Evolutionary conservation across 129 eudicot species (phyloP), one percentile per base, ranked within the genome.

Genomic region (Saposhnikovia divaricata): DNA sequence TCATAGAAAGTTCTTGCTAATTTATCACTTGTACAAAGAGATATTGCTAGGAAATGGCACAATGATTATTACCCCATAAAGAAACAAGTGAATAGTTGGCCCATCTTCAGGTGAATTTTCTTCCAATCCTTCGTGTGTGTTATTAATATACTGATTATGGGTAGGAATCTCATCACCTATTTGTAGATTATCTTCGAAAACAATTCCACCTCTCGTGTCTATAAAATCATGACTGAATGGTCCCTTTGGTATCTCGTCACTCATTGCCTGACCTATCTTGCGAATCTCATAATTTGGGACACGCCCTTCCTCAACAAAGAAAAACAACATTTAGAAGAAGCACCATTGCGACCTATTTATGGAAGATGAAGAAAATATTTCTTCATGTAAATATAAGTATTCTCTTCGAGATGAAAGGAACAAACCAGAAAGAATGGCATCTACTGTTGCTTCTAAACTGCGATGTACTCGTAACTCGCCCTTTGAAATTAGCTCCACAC

Each of bases 401-500:
- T 2, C 10, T 81, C 3, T 47, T 77, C 6, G 6, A 38, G 69
- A 77, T 27, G 14, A 37, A 81, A 76, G 16, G 47, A 77, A 76
- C 86, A 72, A 77, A 95, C 97, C 97, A 78, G 90, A 80, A 86
- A 95, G 98, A 77, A 95, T 80, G 74, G 97, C 93, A 86, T 95
- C 98, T 68, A 95, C 98, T 21, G 97, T 95, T 14, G 91, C 91
- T 84, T 90, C 96, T 59, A 95, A 84, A 82, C 84, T 88, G 45
- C 84, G 84, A 82, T 95, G 98, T 76, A 92, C 91, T 48, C 90
- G 88, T 84, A 95, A 82, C 81, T 92, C 91, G 68, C 89, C 77
- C 87, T 93, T 95, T 69, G 94, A 88, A 79, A 95, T 95, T 79
- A 95, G 89, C 90, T 95, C 98, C 77, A 94, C 98, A 4, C 93